Evolutionary conservation across 441 rosid species (phyloP).

Genomic region (Corymbia citriodora): DNA sequence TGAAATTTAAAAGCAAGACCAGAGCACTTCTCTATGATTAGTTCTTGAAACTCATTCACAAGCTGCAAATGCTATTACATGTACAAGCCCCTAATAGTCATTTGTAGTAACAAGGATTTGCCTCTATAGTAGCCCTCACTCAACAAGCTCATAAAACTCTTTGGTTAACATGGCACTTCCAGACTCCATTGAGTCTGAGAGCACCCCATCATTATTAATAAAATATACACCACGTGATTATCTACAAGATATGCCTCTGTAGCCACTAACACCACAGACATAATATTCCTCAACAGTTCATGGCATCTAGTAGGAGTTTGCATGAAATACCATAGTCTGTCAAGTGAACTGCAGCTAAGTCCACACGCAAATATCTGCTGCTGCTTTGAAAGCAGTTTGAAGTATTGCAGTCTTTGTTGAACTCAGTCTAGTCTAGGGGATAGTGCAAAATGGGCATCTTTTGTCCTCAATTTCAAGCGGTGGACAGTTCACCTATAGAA

Average conservation of each 20-base stretch:
- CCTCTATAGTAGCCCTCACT: too few species aligned
- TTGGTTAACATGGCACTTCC: too few species aligned
- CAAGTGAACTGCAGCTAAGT: background rate
- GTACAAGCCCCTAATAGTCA: too few species aligned
- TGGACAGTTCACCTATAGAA: background rate
- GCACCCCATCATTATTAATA: too few species aligned
- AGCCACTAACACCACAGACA: background rate
- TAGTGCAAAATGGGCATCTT: background rate
- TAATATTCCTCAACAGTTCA: background rate
- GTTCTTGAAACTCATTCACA: too few species aligned
- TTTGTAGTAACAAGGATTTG: too few species aligned
- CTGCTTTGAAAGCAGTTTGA: background rate
- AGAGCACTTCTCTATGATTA: too few species aligned
- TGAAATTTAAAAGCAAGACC: too few species aligned
- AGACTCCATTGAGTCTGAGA: too few species aligned
- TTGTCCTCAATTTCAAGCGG: background rate
- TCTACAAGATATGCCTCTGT: background rate
- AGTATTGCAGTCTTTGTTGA: background rate
- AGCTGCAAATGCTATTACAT: too few species aligned
- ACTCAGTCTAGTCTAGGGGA: background rate
- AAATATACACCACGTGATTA: background rate
- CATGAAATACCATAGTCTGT: background rate
- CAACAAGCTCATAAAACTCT: too few species aligned
- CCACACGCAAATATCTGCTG: background rate
- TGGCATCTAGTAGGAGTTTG: background rate